phyloP scores from a whole-genome alignment of 345 rosid genomes.

The Lumnitzera littorea region DNA sequence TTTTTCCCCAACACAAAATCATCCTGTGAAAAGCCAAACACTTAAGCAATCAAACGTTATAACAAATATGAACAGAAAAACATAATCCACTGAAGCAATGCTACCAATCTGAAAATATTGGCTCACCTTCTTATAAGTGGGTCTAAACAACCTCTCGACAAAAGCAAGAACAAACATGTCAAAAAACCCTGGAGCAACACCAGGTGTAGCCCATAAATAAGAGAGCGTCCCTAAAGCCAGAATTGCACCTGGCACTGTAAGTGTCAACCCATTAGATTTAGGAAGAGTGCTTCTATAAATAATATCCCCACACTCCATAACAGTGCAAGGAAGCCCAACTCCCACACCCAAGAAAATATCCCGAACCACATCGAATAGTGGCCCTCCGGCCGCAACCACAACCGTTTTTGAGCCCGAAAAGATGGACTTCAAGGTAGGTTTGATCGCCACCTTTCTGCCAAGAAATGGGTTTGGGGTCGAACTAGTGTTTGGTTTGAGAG shows the following conservation, averaged over 20 bases:
- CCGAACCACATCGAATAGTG: constrained; percentile 47
- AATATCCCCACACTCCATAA: constrained; percentile 95
- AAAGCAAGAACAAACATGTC: constrained; percentile 97
- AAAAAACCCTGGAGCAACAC: constrained; percentile 96
- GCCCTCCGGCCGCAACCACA: constrained; percentile 38
- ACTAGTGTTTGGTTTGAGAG: constrained; percentile 13
- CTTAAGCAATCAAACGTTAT: constrained; percentile 1
- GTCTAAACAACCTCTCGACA: constrained; percentile 73
- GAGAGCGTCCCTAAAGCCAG: constrained; percentile 77
- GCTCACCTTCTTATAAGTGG: constrained; percentile 63
- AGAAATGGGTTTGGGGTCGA: constrained; percentile 39
- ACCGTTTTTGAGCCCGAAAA: constrained; percentile 19
- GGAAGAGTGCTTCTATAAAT: constrained; percentile 94
- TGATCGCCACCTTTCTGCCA: constrained; percentile 44
- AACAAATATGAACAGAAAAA: constrained; percentile 4
- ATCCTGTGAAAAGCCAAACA: constrained; percentile 50
- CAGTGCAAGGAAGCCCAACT: constrained; percentile 93
- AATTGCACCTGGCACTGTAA: constrained; percentile 73
- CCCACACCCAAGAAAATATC: constrained; percentile 90
- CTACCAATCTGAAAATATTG: neutral
- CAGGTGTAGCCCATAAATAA: constrained; percentile 98
- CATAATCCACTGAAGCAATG: neutral
- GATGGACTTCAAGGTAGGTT: constrained; percentile 20
- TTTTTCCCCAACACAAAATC: constrained; percentile 93
- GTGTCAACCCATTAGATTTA: constrained; percentile 58